Evolutionary conservation across 306 rosid genomes (phyloP), one percentile per base, ranked within the genome.

Genomic region (Pueraria montana): DNA sequence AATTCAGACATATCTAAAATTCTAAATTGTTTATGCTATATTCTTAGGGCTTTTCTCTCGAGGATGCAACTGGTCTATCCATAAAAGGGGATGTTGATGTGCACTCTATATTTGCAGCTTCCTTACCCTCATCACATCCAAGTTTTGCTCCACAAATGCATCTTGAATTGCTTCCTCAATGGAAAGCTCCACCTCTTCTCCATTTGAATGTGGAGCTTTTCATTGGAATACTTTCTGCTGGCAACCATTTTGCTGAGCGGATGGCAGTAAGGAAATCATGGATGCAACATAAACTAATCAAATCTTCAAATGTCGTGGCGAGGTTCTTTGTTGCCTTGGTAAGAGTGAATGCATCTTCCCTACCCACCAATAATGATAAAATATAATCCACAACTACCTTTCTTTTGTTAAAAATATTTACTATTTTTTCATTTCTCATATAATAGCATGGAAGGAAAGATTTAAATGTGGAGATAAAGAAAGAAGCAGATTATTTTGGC

Each of bases 211-310:
- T 85, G 64, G 92, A 86, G 80, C 89, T 92, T 83, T 92, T 92
- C 81, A 81, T 92, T 81, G 97, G 94, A 79, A 89, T 92, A 40
- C 90, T 92, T 42, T 92, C 97, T 20, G 97, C 97, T 40, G 97
- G 97, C 45, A 90, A 87, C 84, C 97, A 92, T 90, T 92, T 92
- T 87, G 91, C 90, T 2, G 92, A 92, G 82, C 66, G 93, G 68
- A 92, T 92, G 97, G 97, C 97, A 42, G 91, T 89, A 42, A 87
- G 97, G 88, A 92, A 92, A 82, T 89, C 97, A 12, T 92, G 97
- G 97, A 89, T 92, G 97, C 97, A 92, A 81, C 92, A 92, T 55
- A 86, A 82, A 56, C 76, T 89, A 24, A 85, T 92, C 76, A 92
- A 67, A 87, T 90, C 90, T 72, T 90, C 94, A 5, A 72, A 56